Evolutionary conservation across 2,329 filamentous ascomycete species (phyloP).

Genomic region (Aphanocladium album): DNA sequence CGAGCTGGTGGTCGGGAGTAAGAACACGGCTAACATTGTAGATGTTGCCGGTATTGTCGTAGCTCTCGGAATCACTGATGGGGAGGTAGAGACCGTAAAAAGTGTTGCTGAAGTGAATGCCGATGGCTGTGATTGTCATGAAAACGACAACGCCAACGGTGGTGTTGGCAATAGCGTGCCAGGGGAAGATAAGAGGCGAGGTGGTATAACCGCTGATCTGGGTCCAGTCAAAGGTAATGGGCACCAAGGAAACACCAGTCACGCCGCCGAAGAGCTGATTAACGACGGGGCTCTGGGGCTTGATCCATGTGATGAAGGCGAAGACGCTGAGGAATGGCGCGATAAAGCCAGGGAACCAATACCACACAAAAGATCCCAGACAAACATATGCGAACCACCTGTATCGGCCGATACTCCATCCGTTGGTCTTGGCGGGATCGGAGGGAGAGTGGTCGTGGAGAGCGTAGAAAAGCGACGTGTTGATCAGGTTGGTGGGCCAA

Average conservation of each 20-base stretch:
- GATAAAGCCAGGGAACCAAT: conserved; percentile 49
- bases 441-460: conserved; percentile 37
- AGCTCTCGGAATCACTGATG: conserved; percentile 47
- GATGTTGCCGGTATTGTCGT: conserved; percentile 48
- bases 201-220: conserved; percentile 36
- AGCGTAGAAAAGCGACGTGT: conserved; percentile 42
- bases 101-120: conserved; percentile 41
- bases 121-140: conserved; percentile 39
- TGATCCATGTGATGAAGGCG: conserved; percentile 52
- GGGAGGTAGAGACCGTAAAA: conserved; percentile 50
- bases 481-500: conserved; percentile 49
- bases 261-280: conserved; percentile 53
- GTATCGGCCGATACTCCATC: conserved; percentile 42
- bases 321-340: conserved; percentile 49
- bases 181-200: conserved; percentile 37
- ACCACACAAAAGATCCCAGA: conserved; percentile 43
- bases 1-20: conserved; percentile 39
- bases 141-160: conserved; percentile 39
- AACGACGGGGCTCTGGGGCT: conserved; percentile 46
- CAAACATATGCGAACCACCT: conserved; percentile 41
- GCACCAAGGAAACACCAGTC: conserved; percentile 48
- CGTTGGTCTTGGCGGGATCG: conserved; percentile 36
- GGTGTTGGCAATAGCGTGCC: conserved; percentile 43
- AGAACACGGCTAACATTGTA: conserved; percentile 52
- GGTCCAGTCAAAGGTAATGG: conserved; percentile 47